Evolutionary conservation across 345 rosid genomes (phyloP), one percentile per base, ranked within the genome.

Genomic region (Linum trigynum): DNA sequence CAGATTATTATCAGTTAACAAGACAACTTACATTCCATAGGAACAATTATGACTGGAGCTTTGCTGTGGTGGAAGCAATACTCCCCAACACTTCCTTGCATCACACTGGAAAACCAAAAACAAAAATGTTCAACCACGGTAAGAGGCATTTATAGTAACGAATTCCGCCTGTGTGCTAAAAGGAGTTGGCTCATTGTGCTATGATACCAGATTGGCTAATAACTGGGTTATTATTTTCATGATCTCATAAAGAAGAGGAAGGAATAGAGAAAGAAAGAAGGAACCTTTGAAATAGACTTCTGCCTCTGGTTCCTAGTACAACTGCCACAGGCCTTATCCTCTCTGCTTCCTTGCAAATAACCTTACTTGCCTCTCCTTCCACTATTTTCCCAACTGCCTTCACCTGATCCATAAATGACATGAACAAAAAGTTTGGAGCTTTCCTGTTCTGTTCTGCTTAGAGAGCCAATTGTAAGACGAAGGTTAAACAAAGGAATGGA

Each of bases 61-160:
- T 57, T 57, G 38, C 37, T 17, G 38, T 57, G 61, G 61, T 57
- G 61, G 38, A 57, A 57, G 23, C 61, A 57, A 57, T 57, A 57
- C 61, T 57, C 61, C 38, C 61, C 38, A 7, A 57, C 61, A 16
- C 61, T 57, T 57, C 61, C 61, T 57, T 57, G 61, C 61, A 57
- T 12, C 38, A 57, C 61, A 16, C 61, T 57, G 38, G 6, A 57
- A 4, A 56, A 1, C 7, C 15, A 1, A 56, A n/a, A 56, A 55
- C 58, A 55, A 55, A 17, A 6, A 55, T 3, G 12, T 5, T 5
- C 58, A 55, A 6, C 5, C 58, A 55, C 15, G 58, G 57, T 11
- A 3, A 3, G 4, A 16, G 57, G 12, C 58, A 12, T 23, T 1
- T 0, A 23, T 23, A 23, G 32, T 23, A 23, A 23, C 32, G 1